phyloP scores from a whole-genome alignment of 768 basidiomycete species.

The Artomyces pyxidatus region DNA sequence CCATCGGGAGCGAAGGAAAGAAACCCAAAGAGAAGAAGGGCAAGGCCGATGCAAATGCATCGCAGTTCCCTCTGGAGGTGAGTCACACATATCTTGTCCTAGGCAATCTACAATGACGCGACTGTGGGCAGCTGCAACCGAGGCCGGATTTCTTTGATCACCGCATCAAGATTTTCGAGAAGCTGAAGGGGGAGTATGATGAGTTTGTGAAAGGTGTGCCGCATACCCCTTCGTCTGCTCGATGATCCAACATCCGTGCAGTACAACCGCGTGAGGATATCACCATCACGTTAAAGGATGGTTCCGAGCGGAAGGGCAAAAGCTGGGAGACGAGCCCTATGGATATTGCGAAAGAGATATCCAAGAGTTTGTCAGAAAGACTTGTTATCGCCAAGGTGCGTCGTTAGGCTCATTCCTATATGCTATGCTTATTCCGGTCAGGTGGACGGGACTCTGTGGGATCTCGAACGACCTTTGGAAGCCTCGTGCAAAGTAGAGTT shows the following conservation, averaged over 20 bases:
- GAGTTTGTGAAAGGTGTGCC: slow-evolving; percentile 66
- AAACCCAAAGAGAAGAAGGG: slow-evolving; percentile 38
- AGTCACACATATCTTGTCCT: too few relatives aligned
- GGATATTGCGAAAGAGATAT: slow-evolving; percentile 82
- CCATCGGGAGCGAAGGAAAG: slow-evolving; percentile 19
- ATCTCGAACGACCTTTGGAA: slow-evolving; percentile 93
- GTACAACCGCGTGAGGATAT: slow-evolving; percentile 82
- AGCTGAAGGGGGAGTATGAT: slow-evolving; percentile 78
- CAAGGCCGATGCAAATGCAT: slow-evolving; percentile 25
- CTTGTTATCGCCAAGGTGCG: slow-evolving; percentile 88
- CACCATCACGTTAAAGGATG: slow-evolving; percentile 77
- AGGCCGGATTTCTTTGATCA: slow-evolving; percentile 82
- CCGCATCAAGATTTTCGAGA: slow-evolving; percentile 83
- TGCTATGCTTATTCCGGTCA: slow-evolving; percentile 21
- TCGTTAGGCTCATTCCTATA: slow-evolving; percentile 2
- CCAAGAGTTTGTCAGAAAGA: slow-evolving; percentile 80
- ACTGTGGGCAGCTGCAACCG: slow-evolving; percentile 76
- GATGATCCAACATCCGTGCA: slow-evolving; percentile 18
- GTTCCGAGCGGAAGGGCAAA: slow-evolving; percentile 71
- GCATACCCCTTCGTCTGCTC: not conserved
- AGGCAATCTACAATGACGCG: too few relatives aligned
- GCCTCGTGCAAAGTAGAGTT: slow-evolving; percentile 70
- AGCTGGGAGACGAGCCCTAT: slow-evolving; percentile 95
- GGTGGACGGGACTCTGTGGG: slow-evolving; percentile 89
- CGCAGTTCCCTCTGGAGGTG: slow-evolving; percentile 61